Base-by-base conservation (phyloP, 2,329 filamentous ascomycete genomes). In the Zasmidium citrigriseum region DNA sequence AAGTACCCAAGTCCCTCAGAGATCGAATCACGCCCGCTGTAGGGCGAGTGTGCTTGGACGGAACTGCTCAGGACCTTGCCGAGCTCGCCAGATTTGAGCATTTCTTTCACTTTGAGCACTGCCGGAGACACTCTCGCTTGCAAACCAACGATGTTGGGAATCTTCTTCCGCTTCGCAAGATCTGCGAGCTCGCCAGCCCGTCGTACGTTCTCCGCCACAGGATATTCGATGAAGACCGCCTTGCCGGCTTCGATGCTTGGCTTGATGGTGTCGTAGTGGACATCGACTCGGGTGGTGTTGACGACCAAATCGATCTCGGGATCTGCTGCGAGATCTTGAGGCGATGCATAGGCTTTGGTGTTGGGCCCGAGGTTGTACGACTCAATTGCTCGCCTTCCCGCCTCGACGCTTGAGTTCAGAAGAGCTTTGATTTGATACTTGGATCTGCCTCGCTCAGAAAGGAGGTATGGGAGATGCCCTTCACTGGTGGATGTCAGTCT, bases 381-480 rank as follows among this genome's bases (percentile, higher is more conserved):
- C 38, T 72, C 62, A 47, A 82, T 78, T 3, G 81, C 77, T 16
- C 67, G 72, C 47, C 72, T 62, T 0, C 80, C 78, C 1, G 76
- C 76, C 5, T 75, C 72, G 38, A 76, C 68, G 11, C 72, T 77
- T 18, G 77, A 78, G 68, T 83, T 83, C 63, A 78, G 76, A 1
- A 83, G 71, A 7, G 80, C 81, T n/a, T 76, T 75, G 58, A 83
- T 77, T 25, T 77, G 69, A 67, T 82, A 83, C 4, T 74, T 68
- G 2, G 71, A 52, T 1, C 70, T 70, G 2, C 67, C 66, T 16
- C 74, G 75, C 7, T 78, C 77, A 0, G 77, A 70, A 0, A 82
- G 82, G 2, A 88, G 80, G 67, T 86, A 87, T 0, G 86, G 83
- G 0, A 88, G 78, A 65, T 88, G 86, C 2, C 81, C 83, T 23